Evolutionary conservation across 2,329 filamentous ascomycete species (phyloP).

Genomic region (Pseudopyricularia cyperi): DNA sequence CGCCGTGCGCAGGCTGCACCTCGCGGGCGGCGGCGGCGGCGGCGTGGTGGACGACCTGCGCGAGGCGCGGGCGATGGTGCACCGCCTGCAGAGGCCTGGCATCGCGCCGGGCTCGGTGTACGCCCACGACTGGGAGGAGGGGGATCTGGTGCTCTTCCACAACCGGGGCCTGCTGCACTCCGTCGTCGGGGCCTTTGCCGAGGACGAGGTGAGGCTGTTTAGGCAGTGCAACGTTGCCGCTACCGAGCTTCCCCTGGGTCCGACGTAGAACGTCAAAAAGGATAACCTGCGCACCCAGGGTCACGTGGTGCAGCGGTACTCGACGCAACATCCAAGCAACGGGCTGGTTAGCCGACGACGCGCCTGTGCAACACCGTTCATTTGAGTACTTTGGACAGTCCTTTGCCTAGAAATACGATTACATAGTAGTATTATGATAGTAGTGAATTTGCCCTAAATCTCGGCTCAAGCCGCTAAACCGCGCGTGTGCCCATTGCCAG

Average conservation of each 20-base stretch:
- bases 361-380: too few species aligned
- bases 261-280: not conserved
- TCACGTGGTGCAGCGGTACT: too few species aligned
- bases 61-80: slow-evolving; percentile 53
- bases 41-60: slow-evolving; percentile 55
- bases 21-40: slow-evolving; percentile 54
- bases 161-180: slow-evolving; percentile 64
- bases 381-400: too few species aligned
- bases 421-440: too few species aligned
- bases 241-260: slow-evolving; percentile 19
- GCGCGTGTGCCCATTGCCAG: too few species aligned
- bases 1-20: slow-evolving; percentile 55
- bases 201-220: slow-evolving; percentile 63
- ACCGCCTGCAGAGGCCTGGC: slow-evolving; percentile 57
- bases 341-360: too few species aligned
- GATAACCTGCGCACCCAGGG: too few species aligned
- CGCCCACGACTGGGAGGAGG: slow-evolving; percentile 64
- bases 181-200: slow-evolving; percentile 61
- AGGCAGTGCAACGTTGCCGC: slow-evolving; percentile 71
- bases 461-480: too few species aligned
- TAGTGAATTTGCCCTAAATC: too few species aligned
- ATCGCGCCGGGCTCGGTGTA: slow-evolving; percentile 59
- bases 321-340: too few species aligned
- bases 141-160: slow-evolving; percentile 66
- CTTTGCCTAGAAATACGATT: too few species aligned